These are phyloP conservation scores for Aquanectria penicillioides DNA, from an alignment of 2,329 filamentous ascomycete genomes.

Conservation along the genomic window DNA sequence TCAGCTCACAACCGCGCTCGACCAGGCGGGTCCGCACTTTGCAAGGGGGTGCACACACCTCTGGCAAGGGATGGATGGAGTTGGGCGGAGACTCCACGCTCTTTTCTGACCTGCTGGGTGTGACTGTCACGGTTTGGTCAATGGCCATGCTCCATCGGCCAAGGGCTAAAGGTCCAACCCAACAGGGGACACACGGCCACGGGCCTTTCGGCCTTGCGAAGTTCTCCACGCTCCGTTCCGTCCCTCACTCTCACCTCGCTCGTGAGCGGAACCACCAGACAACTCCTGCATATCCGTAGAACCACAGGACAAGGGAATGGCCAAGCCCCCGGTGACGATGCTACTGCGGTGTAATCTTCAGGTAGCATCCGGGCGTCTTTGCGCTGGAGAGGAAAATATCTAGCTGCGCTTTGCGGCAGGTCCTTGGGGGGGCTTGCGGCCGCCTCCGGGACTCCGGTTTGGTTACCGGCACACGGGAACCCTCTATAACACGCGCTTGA, in stretches of 20 bases:
- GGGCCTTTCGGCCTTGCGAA: neutral
- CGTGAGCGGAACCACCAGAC: neutral
- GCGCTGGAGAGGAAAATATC: too few species aligned
- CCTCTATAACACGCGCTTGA: constrained; percentile 7
- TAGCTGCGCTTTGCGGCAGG: neutral
- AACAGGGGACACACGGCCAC: too few species aligned
- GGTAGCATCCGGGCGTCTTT: too few species aligned
- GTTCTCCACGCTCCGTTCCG: neutral
- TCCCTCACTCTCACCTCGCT: neutral
- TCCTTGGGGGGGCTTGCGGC: neutral
- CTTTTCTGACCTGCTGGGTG: too few species aligned
- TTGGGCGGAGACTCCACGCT: too few species aligned
- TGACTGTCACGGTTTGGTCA: too few species aligned
- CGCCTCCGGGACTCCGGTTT: constrained; percentile 8
- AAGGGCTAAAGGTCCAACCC: too few species aligned
- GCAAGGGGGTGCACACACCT: constrained; percentile 24
- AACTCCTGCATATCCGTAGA: too few species aligned
- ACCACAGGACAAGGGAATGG: too few species aligned
- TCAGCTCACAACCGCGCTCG: constrained; percentile 29
- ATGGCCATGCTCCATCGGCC: too few species aligned
- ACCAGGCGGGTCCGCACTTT: constrained; percentile 25
- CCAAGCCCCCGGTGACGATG: neutral
- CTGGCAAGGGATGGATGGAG: constrained; percentile 25
- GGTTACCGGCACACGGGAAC: constrained; percentile 1
- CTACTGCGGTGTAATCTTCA: neutral